phyloP scores from a whole-genome alignment of 306 rosid species.

The Sophora flavescens region DNA sequence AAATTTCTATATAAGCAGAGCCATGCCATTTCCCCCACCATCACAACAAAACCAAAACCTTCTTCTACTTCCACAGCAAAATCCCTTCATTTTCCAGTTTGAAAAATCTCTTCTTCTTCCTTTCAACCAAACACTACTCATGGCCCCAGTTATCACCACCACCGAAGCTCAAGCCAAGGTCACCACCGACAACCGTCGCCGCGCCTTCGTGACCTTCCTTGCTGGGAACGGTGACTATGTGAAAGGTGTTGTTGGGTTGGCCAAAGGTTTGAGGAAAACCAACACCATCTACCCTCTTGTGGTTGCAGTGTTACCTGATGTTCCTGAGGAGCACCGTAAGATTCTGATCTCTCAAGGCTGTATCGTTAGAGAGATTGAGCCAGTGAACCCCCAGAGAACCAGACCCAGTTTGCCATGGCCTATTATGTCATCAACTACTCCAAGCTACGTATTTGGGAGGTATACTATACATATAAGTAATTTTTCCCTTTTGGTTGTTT shows the following conservation, averaged over 20 bases:
- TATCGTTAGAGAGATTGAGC: conserved; percentile 70
- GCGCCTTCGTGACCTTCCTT: conserved; percentile 80
- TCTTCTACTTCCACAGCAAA: too few species aligned
- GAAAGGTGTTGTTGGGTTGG: conserved; percentile 88
- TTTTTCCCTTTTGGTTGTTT: too few species aligned
- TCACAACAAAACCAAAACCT: conserved; percentile 28
- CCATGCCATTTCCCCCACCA: not conserved
- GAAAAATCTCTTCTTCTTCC: not conserved
- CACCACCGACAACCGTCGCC: not conserved
- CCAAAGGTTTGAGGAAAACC: conserved; percentile 76
- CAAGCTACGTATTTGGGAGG: conserved; percentile 96
- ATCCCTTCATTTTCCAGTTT: not conserved
- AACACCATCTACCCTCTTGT: conserved; percentile 73
- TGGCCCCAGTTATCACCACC: conserved; percentile 62
- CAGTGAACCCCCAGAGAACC: conserved; percentile 76
- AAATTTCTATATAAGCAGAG: conserved; percentile 53
- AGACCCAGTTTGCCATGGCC: conserved; percentile 86
- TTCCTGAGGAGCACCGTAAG: conserved; percentile 74
- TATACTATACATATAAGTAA: conserved; percentile 16
- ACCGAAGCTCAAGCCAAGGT: conserved; percentile 21
- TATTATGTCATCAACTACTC: conserved; percentile 94
- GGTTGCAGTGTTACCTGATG: conserved; percentile 86
- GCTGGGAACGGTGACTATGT: conserved; percentile 86
- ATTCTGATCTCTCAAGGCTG: conserved; percentile 74
- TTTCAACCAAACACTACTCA: conserved; percentile 13